Base-by-base conservation (phyloP, 1,139 yeast genomes). In the Pneumocystis oryctolagi region DNA sequence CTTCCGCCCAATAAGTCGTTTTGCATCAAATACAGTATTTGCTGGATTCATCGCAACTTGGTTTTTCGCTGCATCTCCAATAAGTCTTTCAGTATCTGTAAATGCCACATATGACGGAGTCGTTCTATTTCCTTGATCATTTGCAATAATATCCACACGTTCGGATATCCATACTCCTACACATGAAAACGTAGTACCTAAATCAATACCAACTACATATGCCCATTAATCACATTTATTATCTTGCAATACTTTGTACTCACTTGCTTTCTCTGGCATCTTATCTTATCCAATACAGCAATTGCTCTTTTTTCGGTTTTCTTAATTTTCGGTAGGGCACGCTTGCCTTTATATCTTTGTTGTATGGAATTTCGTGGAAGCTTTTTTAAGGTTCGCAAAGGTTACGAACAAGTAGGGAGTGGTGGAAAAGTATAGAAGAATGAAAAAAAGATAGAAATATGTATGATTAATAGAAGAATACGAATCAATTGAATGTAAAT, bases 61-160 rank as follows among this genome's bases (percentile, higher is more conserved):
- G 79, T 89, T 89, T 87, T 89, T 89, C 76, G 96, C 96, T 75
- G 96, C 95, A 80, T 89, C 96, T 84, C 97, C 97, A 75, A 89
- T 88, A 77, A 89, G 84, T 83, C 97, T 88, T 83, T 89, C 96
- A 76, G 87, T 87, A 77, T 87, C 85, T 71, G 94, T 88, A 88
- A 89, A 89, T 73, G 96, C 96, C 77, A 89, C 96, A 82, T 87
- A 89, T 70, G 96, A 89, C 74, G 96, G 96, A 73, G 96, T 89
- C 76, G 89, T 92, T 82, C 96, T 85, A 88, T 89, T 89, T 85
- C 96, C 96, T 82, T 89, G 96, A 79, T 89, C 96, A 37, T 67
- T 67, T 78, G 96, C 96, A 79, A 89, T 88, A 77, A 89, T 89
- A 79, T 89, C 97, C 72, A 84, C 84, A 79, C 92, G 78, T 86